Conservation (phyloP, 2,329 filamentous ascomycete species). For the Akanthomyces muscarius region DNA sequence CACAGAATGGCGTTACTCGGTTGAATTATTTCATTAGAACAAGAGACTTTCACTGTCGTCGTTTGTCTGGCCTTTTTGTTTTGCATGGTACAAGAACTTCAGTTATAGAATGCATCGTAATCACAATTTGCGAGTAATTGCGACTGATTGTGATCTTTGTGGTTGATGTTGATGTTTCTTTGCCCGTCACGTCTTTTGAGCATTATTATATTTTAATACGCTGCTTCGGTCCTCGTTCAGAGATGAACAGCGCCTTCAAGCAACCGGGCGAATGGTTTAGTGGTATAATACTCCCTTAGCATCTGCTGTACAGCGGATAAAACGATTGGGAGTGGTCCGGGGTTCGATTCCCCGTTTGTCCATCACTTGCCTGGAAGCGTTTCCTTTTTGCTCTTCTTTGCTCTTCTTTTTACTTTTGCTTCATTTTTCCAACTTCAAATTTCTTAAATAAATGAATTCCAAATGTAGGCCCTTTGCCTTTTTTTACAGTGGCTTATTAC, state of each 20-base stretch:
- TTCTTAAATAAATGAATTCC: not conserved
- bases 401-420: not conserved
- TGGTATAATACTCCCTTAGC: conserved; percentile 19
- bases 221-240: conserved; percentile 23
- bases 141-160: not conserved
- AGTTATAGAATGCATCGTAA: not conserved
- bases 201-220: not conserved
- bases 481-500: not conserved
- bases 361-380: not conserved
- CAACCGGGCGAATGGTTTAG: conserved; percentile 17
- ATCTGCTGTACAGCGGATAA: not conserved
- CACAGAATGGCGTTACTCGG: conserved; percentile 11
- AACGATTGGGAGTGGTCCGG: conserved; percentile 20
- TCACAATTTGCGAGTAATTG: not conserved
- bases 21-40: conserved; percentile 2
- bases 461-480: not conserved
- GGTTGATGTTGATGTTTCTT: too few relatives aligned
- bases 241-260: conserved; percentile 22
- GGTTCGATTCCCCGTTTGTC: conserved; percentile 21
- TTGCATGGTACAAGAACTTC: not conserved
- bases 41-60: not conserved
- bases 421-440: not conserved
- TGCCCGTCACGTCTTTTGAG: too few relatives aligned
- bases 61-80: not conserved
- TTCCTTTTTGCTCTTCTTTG: not conserved